These are phyloP conservation scores for Cryptococcus sp. DNA, from an alignment of 1,284 basidiomycete species.

Conservation along the genomic window DNA sequence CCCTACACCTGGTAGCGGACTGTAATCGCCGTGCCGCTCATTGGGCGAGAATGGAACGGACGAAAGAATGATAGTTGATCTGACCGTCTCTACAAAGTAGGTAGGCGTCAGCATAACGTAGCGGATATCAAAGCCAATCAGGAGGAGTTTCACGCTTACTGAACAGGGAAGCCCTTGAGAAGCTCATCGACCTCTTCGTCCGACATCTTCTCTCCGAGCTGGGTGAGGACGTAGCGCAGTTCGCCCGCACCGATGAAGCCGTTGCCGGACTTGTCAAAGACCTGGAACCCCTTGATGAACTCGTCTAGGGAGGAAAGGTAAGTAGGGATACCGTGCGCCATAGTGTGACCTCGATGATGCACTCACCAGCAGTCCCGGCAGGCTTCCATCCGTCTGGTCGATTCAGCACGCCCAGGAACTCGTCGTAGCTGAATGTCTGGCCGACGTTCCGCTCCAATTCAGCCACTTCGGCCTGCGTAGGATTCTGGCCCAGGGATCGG, in stretches of 20 bases:
- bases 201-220: slow-evolving; percentile 94
- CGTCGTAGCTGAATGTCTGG: slow-evolving; percentile 70
- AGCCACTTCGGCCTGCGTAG: slow-evolving; percentile 92
- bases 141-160: slow-evolving; percentile 30
- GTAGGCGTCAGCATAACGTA: not conserved
- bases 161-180: slow-evolving; percentile 69
- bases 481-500: slow-evolving; percentile 94
- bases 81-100: slow-evolving; percentile 77
- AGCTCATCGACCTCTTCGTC: slow-evolving; percentile 98
- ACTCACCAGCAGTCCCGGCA: slow-evolving; percentile 81
- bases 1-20: too few species aligned
- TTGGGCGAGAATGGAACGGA: slow-evolving; percentile 85
- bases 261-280: slow-evolving; percentile 97
- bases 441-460: slow-evolving; percentile 70
- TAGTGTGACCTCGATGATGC: too few species aligned
- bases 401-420: slow-evolving; percentile 88
- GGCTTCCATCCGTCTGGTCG: slow-evolving; percentile 96
- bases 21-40: slow-evolving; percentile 41
- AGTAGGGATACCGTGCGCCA: too few species aligned
- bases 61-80: slow-evolving; percentile 96
- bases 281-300: slow-evolving; percentile 98
- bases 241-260: slow-evolving; percentile 92
- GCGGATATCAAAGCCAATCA: too few species aligned
- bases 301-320: slow-evolving; percentile 89
- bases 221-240: slow-evolving; percentile 91